Evolutionary conservation across 139 green algal species (phyloP), one percentile per base, ranked within the genome.

Genomic region (Asterochloris erici): DNA sequence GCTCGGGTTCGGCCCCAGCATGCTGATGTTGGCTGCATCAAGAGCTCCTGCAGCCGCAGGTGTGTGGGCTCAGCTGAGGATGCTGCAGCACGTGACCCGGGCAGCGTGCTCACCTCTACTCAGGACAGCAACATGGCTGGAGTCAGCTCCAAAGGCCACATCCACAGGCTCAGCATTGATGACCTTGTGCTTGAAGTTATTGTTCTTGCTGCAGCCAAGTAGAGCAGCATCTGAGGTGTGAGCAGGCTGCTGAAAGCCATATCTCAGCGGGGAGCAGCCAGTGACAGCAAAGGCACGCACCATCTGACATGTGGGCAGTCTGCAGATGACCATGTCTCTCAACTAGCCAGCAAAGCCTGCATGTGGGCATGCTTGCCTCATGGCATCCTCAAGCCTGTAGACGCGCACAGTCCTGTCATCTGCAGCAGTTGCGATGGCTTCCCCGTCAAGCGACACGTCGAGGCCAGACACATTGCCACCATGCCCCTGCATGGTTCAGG

Each of bases 371-470:
- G 38, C 38, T 54, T 54, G 38, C 38, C 38, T 54, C 54, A 12
- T 68, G 47, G 68, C 60, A 70, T 80, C 60, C 12, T 24, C 24
- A 24, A 83, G 79, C 62, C 77, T 81, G 79, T 86, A 87, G 24
- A 87, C 24, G 28, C 84, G 63, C 63, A 87, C 73, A 14, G 38
- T 75, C 69, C 71, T 74, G 78, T 87, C 84, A 26, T 87, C 84
- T 73, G 80, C 86, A 26, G 84, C 84, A 29, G 84, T 85, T 10
- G 78, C 78, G n/a, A 87, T 14, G 14, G 28, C 61, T 27, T 27
- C 66, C 1, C 84, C 69, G 68, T 87, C 84, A 66, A 38, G 70
- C 12, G 54, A 63, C 70, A 77, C 86, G 14, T 47, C 79, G 12
- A 87, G 16, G 1, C 79, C 84, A 66, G 69, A 78, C 12, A 85